Base-by-base conservation (phyloP, 352 stramenopile species). In the Plasmopara viticola region DNA sequence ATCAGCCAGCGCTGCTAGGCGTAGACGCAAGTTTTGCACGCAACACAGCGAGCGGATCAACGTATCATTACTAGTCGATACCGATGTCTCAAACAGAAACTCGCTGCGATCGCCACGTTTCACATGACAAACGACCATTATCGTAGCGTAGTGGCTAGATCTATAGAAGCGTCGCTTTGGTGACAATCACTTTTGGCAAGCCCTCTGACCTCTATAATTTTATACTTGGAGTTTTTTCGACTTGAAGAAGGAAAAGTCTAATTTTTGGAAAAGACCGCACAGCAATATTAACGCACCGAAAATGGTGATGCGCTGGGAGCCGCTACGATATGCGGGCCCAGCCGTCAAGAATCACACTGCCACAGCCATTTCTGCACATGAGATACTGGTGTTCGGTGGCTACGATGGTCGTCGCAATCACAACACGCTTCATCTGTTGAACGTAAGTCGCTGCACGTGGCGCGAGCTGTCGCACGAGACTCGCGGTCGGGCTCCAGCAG, bases 351-450 rank as follows among this genome's bases (percentile, higher is more conserved):
- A 93, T 58, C 84, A 95, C 74, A 90, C 82, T 20, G 80, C 78
- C 35, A 89, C 72, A 14, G 65, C 70, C 25, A 69, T 90, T 34
- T 85, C 72, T 4, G 20, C 51, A 6, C 66, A 71, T 42, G 69
- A 88, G 56, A 56, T 88, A 48, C 63, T 88, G 28, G 64, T 95
- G 10, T 98, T 98, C 54, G 94, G 94, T 53, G 94, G 94, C 38
- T 98, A 98, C 68, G 94, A 98, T 62, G 93, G 93, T 0, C 72
- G 91, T 6, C 70, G 86, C 44, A 98, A 98, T 74, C 93, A 98
- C 74, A 96, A 96, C 60, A 77, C 86, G 12, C 74, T 98, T 29
- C 81, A 96, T 53, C 52, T 92, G 29, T 88, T 94, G 56, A 72
- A 95, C 73, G 79, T 95, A 51, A 81, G 87, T 37, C 78, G 68